Evolutionary conservation across 2,329 filamentous ascomycete species (phyloP).

Genomic region (Bimuria novae-zelandiae): DNA sequence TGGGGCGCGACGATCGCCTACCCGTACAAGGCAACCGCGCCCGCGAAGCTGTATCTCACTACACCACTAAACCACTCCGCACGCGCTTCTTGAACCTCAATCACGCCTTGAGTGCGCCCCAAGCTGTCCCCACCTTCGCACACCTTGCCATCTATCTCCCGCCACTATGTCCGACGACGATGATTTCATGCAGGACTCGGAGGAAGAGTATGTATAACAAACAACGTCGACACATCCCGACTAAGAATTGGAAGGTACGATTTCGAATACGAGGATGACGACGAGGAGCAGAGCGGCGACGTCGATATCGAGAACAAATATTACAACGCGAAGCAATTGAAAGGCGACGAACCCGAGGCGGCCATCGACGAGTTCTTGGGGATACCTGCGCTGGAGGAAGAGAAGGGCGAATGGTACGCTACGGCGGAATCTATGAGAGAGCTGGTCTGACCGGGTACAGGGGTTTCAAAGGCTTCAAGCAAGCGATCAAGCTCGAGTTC

Average conservation of each 20-base stretch:
- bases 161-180: slow-evolving; percentile 75
- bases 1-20: neutral
- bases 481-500: slow-evolving; percentile 97
- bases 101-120: no score
- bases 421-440: slow-evolving; percentile 2
- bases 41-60: slow-evolving; percentile 5
- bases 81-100: neutral
- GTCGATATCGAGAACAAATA: slow-evolving; percentile 99
- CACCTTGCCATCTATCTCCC: neutral
- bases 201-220: slow-evolving; percentile 72
- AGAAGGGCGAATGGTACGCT: slow-evolving; percentile 87
- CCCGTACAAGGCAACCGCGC: slow-evolving; percentile 3
- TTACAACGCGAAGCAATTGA: slow-evolving; percentile 98
- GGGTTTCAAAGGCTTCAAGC: slow-evolving; percentile 97
- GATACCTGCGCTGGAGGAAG: slow-evolving; percentile 79
- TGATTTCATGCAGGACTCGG: slow-evolving; percentile 93
- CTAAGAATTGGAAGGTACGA: slow-evolving; percentile 69
- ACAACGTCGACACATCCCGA: neutral
- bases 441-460: slow-evolving; percentile 41
- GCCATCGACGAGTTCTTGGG: slow-evolving; percentile 92
- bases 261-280: slow-evolving; percentile 95
- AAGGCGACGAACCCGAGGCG: slow-evolving; percentile 81
- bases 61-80: neutral
- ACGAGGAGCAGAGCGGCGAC: slow-evolving; percentile 84
- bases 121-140: no score